Percentiles rank a stretch among this genome's conserved stretches.
phyloP scores from a whole-genome alignment of 345 rosid genomes.

The Clarkia xantiana region DNA sequence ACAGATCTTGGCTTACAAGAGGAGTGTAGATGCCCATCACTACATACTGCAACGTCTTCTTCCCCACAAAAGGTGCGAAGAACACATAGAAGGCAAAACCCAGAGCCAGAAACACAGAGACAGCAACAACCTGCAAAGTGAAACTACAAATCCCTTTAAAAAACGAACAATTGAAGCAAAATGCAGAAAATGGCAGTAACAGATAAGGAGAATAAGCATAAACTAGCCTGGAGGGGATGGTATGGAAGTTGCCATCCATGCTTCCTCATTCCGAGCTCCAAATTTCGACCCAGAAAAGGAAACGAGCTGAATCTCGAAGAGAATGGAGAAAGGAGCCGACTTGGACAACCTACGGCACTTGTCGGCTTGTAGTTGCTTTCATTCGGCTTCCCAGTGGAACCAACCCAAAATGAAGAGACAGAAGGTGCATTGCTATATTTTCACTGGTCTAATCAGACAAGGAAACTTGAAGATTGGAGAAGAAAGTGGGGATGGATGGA shows the following conservation, averaged over 20 bases:
- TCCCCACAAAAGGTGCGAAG: conserved; percentile 98
- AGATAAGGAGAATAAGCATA: conserved; percentile 1
- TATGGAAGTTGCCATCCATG: conserved; percentile 99
- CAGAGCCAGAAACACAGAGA: conserved; percentile 91
- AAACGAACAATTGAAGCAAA: neutral
- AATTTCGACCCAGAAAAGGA: conserved; percentile 2
- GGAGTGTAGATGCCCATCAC: conserved; percentile 91
- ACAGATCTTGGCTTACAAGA: conserved; percentile 38
- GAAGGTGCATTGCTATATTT: conserved; percentile 1
- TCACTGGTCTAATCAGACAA: conserved; percentile 3
- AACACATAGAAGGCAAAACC: conserved; percentile 97
- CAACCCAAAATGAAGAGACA: neutral
- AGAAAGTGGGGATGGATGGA: neutral
- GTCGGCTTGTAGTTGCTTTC: neutral
- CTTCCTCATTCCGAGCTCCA: conserved; percentile 58
- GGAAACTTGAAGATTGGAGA: neutral
- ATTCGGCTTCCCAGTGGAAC: neutral
- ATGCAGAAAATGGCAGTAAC: too few relatives aligned
- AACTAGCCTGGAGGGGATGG: conserved; percentile 83
- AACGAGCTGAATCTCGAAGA: neutral
- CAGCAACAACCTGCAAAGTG: conserved; percentile 79
- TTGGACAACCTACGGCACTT: neutral
- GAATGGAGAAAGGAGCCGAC: conserved; percentile 2
- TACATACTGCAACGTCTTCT: conserved; percentile 53
- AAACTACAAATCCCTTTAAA: conserved; percentile 8